Conservation (phyloP, 176 grass and related monocot species). For the Aegilops sharonensis region DNA sequence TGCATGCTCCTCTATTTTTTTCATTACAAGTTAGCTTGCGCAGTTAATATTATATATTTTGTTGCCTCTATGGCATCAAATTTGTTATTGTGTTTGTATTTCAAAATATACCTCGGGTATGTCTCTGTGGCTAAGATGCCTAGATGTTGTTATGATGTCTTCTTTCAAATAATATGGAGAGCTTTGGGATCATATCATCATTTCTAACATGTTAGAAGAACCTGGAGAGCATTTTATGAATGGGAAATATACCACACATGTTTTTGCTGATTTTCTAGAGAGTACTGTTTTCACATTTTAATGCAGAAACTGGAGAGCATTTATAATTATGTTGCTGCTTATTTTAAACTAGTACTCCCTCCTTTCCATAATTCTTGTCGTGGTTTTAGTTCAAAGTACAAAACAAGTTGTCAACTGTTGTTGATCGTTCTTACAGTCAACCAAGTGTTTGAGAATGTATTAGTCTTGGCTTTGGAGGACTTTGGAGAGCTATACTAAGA, state of each 20-base stretch:
- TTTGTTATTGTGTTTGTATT: background rate
- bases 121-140: background rate
- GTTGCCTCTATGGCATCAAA: background rate
- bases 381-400: too few relatives aligned
- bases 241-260: background rate
- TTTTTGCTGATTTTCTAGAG: background rate
- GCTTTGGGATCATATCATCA: background rate
- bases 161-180: background rate
- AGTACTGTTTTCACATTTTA: background rate
- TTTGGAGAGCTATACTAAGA: background rate
- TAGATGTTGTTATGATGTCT: background rate
- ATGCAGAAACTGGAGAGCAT: background rate
- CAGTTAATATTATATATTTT: background rate
- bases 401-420: background rate
- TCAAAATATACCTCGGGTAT: background rate
- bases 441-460: constrained; percentile 69
- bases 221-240: background rate
- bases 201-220: background rate
- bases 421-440: constrained; percentile 81
- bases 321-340: background rate
- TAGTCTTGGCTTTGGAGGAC: background rate
- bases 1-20: background rate
- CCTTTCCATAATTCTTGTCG: too few relatives aligned
- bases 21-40: background rate
- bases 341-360: background rate